A percentile compares a stretch with the other conserved stretches of the same genome.
Conservation (phyloP, 495 filamentous ascomycete genomes). For the Annulohypoxylon maeteangense region DNA sequence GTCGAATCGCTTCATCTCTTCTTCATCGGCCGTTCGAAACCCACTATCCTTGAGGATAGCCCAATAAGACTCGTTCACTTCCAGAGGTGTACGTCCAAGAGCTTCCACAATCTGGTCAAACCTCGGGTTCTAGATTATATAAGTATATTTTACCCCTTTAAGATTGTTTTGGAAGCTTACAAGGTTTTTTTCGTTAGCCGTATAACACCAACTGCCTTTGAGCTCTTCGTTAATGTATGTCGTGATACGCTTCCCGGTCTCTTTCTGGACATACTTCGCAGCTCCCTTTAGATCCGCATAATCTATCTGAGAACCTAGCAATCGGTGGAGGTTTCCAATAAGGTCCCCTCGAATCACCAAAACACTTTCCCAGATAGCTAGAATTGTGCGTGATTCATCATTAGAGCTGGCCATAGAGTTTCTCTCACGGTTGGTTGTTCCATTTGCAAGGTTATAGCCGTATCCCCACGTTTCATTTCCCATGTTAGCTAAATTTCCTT, state of each 20-base stretch:
- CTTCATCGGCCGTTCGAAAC: conserved; percentile 32
- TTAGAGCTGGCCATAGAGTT: conserved; percentile 24
- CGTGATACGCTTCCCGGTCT: neutral
- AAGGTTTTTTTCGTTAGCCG: conserved; percentile 19
- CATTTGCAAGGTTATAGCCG: conserved; percentile 40
- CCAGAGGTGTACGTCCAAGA: conserved; percentile 19
- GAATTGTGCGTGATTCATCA: conserved; percentile 26
- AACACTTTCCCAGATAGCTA: conserved; percentile 29
- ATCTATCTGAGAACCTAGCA: conserved; percentile 11
- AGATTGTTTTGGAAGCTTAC: neutral
- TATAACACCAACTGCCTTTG: conserved; percentile 27
- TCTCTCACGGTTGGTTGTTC: conserved; percentile 37
- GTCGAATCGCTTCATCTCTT: conserved; percentile 15
- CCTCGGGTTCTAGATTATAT: conserved; percentile 20
- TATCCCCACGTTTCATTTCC: conserved; percentile 27
- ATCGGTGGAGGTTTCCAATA: neutral
- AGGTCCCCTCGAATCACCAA: conserved; percentile 3
- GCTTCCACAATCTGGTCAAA: conserved; percentile 27
- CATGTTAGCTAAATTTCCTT: conserved; percentile 25
- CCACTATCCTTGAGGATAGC: conserved; percentile 17
- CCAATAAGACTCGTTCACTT: conserved; percentile 34
- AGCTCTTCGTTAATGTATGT: conserved; percentile 20
- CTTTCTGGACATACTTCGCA: neutral
- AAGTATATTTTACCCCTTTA: neutral
- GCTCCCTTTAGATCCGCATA: conserved; percentile 16